phyloP scores from a whole-genome alignment of 495 filamentous ascomycete species.

The Aspergillus coremiiformis region DNA sequence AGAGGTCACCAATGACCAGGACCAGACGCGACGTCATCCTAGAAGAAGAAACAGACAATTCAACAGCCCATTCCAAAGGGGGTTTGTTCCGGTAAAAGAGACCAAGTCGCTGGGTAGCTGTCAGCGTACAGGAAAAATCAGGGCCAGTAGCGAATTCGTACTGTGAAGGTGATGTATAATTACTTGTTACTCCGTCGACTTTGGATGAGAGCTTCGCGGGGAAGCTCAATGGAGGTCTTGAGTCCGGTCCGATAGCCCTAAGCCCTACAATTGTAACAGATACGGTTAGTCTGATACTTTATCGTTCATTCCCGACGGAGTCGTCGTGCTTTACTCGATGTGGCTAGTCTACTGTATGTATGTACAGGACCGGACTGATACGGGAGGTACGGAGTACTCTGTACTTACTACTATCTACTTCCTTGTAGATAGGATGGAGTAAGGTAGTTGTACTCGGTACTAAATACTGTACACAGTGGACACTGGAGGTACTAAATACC shows the following conservation, averaged over 20 bases:
- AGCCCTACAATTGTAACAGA: constrained; percentile 21
- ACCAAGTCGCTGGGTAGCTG: not conserved
- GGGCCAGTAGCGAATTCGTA: not conserved
- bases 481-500: too few relatives aligned
- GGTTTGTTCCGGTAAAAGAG: too few relatives aligned
- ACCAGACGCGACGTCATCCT: constrained; percentile 75
- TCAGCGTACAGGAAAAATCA: not conserved
- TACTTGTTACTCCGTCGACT: constrained; percentile 12
- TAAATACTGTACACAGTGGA: too few relatives aligned
- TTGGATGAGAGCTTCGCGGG: constrained; percentile 34
- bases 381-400: too few relatives aligned
- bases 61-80: constrained; percentile 27
- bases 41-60: constrained; percentile 12
- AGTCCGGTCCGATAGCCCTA: constrained; percentile 17
- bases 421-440: not conserved
- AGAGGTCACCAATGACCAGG: constrained; percentile 91
- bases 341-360: not conserved
- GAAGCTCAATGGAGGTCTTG: constrained; percentile 17
- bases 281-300: constrained; percentile 5
- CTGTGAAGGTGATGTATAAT: constrained; percentile 3
- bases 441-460: too few relatives aligned
- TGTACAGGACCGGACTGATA: too few relatives aligned
- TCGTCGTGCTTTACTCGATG: not conserved
- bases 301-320: too few relatives aligned
- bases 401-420: too few relatives aligned